Conservation (phyloP, 1,284 basidiomycete species). For the Rhodotorula sp. region DNA sequence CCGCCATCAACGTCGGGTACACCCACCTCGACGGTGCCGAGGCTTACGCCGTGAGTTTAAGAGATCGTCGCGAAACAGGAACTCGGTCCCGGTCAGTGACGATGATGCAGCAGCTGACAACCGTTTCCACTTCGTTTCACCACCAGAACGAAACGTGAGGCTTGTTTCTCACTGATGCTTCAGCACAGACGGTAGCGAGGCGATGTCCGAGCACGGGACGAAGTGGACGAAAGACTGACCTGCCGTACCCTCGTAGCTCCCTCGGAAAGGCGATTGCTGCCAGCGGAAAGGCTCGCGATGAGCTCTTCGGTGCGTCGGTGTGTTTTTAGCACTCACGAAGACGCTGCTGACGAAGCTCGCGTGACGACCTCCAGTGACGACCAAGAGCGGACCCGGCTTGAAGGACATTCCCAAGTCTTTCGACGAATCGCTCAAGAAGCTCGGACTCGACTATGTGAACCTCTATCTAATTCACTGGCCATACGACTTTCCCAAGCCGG, state of each 20-base stretch:
- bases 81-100: neutral
- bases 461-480: constrained; percentile 66
- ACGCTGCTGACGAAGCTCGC: too few species aligned
- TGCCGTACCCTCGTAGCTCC: neutral
- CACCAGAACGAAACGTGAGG: neutral
- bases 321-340: too few species aligned
- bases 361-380: constrained; percentile 24
- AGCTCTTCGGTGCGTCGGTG: constrained; percentile 57
- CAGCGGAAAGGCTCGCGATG: constrained; percentile 58
- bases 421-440: constrained; percentile 46
- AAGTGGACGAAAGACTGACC: neutral
- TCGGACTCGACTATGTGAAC: constrained; percentile 67
- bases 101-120: neutral
- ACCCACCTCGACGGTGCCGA: constrained; percentile 41
- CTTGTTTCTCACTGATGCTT: neutral
- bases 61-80: too few species aligned
- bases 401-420: constrained; percentile 24
- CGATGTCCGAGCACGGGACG: too few species aligned
- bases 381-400: constrained; percentile 33
- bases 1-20: constrained; percentile 40
- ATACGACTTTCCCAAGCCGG: constrained; percentile 53
- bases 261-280: constrained; percentile 58
- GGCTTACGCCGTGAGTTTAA: constrained; percentile 26
- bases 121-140: neutral
- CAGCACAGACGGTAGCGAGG: neutral